Base-by-base conservation (phyloP, 805 yeast genomes). In the Saccharomycopsis babjevae region DNA sequence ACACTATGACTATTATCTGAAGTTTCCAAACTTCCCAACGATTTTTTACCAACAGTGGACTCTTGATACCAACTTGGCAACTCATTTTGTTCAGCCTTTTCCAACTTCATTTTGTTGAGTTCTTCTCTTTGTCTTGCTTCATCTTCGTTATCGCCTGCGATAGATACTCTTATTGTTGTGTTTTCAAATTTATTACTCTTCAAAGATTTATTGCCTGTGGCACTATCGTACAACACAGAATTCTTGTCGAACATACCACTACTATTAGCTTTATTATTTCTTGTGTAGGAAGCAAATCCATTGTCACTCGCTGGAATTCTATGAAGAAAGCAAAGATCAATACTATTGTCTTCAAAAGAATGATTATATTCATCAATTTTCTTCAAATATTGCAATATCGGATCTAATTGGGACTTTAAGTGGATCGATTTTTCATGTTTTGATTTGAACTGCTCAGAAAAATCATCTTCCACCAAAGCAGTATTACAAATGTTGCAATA, bases 21-120 rank as follows among this genome's bases (percentile, higher is more conserved):
- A 54, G 74, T 77, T 64, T 80, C 85, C 62, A 83, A 67, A 64
- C 76, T 79, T 61, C 85, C 88, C 62, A 82, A 71, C 3, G 79
- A 77, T 15, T 79, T 73, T 66, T 84, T 78, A 55, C 96, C 97
- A 66, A 93, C 93, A 0, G 99, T 92, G 69, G 93, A 84, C 67
- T 86, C 86, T 65, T 87, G 83, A 71, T 94, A 97, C 99, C 99
- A 94, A 34, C 94, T 86, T 7, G 99, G 99, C 66, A 94, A 78
- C 3, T 97, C 97, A 71, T 94, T 94, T 72, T 93, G 97, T 69
- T 88, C 86, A 72, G 92, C 72, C 80, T 85, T 72, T 22, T 59
- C 57, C 16, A 50, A 32, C 20, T 62, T 61, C 32, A 39, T 25
- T 36, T 54, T 59, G 40, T 56, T 58, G 3, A 20, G 43, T 82